Percentiles rank a stretch among this genome's conserved stretches.
Conservation (phyloP, 1,284 basidiomycete genomes). For the Puccinia horiana region DNA sequence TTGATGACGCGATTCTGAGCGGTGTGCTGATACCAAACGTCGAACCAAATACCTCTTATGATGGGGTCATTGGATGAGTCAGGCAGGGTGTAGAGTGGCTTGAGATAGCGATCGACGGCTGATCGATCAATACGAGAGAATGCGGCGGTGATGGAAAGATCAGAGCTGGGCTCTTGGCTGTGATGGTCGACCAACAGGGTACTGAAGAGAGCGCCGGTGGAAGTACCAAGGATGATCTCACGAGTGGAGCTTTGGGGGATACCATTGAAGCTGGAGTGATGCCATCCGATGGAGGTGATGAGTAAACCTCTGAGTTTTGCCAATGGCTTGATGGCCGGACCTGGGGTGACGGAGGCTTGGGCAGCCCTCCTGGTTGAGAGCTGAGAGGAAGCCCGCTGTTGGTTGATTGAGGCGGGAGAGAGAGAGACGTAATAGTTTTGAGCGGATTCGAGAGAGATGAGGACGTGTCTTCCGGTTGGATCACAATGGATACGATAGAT, state of each 20-base stretch:
- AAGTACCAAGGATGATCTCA: slow-evolving; percentile 84
- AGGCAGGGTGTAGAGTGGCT: slow-evolving; percentile 53
- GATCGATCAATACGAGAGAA: slow-evolving; percentile 63
- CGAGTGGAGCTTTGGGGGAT: slow-evolving; percentile 66
- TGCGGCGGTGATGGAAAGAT: slow-evolving; percentile 61
- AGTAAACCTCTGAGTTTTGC: slow-evolving; percentile 77
- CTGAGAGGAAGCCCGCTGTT: slow-evolving; percentile 31
- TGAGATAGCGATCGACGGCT: slow-evolving; percentile 49
- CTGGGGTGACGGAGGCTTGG: slow-evolving; percentile 55
- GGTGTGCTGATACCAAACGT: slow-evolving; percentile 43
- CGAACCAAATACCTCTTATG: slow-evolving; percentile 63
- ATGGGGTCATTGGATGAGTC: slow-evolving; percentile 74
- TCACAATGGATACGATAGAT: slow-evolving; percentile 71
- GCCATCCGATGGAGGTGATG: slow-evolving; percentile 92
- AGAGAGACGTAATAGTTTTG: slow-evolving; percentile 86
- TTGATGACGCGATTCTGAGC: slow-evolving; percentile 52
- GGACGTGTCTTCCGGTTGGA: slow-evolving; percentile 83
- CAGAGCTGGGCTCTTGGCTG: slow-evolving; percentile 89
- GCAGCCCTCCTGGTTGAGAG: slow-evolving; percentile 64
- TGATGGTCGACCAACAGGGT: slow-evolving; percentile 74
- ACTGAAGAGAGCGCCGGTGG: slow-evolving; percentile 80
- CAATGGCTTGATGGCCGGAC: slow-evolving; percentile 71
- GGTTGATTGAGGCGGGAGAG: slow-evolving; percentile 17
- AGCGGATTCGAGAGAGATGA: slow-evolving; percentile 80
- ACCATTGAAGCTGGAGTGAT: slow-evolving; percentile 66